phyloP scores from a whole-genome alignment of 2,329 filamentous ascomycete genomes.

The Talaromyces sp. region DNA sequence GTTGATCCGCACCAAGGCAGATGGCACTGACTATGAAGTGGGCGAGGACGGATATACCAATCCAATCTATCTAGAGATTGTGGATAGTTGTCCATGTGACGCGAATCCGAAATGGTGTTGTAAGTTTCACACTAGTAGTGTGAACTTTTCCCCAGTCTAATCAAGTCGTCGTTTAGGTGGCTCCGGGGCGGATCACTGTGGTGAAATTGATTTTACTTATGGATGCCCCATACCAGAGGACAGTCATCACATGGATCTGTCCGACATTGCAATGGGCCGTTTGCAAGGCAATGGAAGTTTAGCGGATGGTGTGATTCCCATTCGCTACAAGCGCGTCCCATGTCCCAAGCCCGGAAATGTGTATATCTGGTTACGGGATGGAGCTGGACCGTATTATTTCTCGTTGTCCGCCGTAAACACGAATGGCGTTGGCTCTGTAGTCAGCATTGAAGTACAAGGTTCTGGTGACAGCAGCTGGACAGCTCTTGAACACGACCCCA shows the following conservation, averaged over 20 bases:
- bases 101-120: slow-evolving; percentile 16
- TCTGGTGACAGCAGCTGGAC: slow-evolving; percentile 10
- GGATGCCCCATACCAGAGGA: slow-evolving; percentile 13
- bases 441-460: slow-evolving; percentile 7
- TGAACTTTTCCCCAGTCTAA: not conserved
- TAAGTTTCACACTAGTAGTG: not conserved
- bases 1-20: slow-evolving; percentile 6
- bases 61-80: slow-evolving; percentile 12
- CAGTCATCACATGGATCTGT: slow-evolving; percentile 16
- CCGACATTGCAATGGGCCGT: slow-evolving; percentile 15
- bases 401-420: slow-evolving; percentile 9
- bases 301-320: slow-evolving; percentile 12
- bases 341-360: slow-evolving; percentile 13
- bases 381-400: slow-evolving; percentile 13
- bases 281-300: slow-evolving; percentile 15
- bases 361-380: slow-evolving; percentile 11
- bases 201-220: slow-evolving; percentile 14
- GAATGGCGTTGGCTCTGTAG: slow-evolving; percentile 12
- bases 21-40: slow-evolving; percentile 11
- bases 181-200: slow-evolving; percentile 14
- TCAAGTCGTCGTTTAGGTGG: not conserved
- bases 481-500: slow-evolving; percentile 5
- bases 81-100: slow-evolving; percentile 13
- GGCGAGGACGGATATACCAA: slow-evolving; percentile 13
- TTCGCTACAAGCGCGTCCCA: slow-evolving; percentile 13